phyloP scores from a whole-genome alignment of 2,329 filamentous ascomycete species.

The Rasamsonia emersonii region DNA sequence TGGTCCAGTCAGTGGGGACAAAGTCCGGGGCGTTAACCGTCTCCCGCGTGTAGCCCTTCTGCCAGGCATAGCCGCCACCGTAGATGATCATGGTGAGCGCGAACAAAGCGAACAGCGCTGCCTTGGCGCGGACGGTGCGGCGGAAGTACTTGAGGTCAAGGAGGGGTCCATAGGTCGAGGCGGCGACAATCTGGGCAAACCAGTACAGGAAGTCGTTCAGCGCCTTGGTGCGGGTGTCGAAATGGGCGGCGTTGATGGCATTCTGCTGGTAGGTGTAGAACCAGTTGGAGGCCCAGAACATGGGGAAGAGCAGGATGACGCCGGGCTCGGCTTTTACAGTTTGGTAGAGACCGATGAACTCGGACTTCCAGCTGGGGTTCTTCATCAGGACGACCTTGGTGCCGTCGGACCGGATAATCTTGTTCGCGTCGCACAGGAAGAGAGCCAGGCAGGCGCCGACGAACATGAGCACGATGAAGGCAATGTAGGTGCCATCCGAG shows the following conservation, averaged over 20 bases:
- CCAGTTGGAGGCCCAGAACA: constrained; percentile 51
- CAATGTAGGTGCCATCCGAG: constrained; percentile 61
- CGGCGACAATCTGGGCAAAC: constrained; percentile 58
- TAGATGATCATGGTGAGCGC: constrained; percentile 57
- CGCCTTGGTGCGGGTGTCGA: constrained; percentile 56
- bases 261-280: constrained; percentile 65
- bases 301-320: constrained; percentile 59
- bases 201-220: constrained; percentile 62
- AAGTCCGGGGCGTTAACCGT: background rate
- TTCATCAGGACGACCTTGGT: constrained; percentile 67
- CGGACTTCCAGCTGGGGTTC: constrained; percentile 65
- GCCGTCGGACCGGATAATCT: constrained; percentile 61
- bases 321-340: constrained; percentile 57
- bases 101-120: constrained; percentile 48
- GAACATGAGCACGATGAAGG: constrained; percentile 64
- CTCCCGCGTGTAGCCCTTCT: constrained; percentile 7
- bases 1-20: constrained; percentile 10
- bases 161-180: constrained; percentile 54
- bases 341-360: constrained; percentile 61
- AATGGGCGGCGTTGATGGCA: constrained; percentile 52
- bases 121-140: constrained; percentile 54
- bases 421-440: constrained; percentile 55
- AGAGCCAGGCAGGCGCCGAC: constrained; percentile 55
- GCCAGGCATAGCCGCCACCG: constrained; percentile 55
- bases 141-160: constrained; percentile 49